A percentile compares a stretch with the other conserved stretches of the same genome.
Evolutionary conservation across 768 basidiomycete genomes (phyloP).

Genomic region (Suillus paluster): DNA sequence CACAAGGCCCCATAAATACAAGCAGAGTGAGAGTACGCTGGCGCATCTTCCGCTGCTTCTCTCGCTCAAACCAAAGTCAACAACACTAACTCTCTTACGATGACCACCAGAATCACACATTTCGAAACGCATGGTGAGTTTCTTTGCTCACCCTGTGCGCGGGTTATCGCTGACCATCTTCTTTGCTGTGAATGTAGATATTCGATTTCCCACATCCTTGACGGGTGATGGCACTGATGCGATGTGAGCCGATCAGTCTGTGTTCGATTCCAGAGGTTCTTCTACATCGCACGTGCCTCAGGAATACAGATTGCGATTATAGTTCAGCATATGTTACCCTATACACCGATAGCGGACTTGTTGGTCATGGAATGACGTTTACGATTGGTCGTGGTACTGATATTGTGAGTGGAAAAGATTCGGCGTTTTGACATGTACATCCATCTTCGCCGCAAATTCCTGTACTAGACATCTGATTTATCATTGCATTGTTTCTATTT

Average conservation of each 20-base stretch:
- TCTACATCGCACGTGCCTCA: slow-evolving; percentile 29
- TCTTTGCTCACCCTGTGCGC: neutral
- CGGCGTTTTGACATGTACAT: neutral
- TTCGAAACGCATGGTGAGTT: slow-evolving; percentile 61
- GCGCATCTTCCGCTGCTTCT: neutral
- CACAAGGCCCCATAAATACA: neutral
- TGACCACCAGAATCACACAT: slow-evolving; percentile 52
- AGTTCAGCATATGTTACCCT: slow-evolving; percentile 90
- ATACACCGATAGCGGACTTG: slow-evolving; percentile 68
- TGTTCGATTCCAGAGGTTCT: neutral
- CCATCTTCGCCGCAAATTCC: neutral
- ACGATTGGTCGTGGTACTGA: slow-evolving; percentile 96
- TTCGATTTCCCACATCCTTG: slow-evolving; percentile 90
- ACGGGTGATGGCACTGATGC: slow-evolving; percentile 94
- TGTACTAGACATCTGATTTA: neutral
- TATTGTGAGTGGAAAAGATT: slow-evolving; percentile 54
- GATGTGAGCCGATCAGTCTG: slow-evolving; percentile 57
- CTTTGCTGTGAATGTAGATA: slow-evolving; percentile 52
- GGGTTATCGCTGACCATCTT: slow-evolving; percentile 1
- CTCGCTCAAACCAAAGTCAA: neutral
- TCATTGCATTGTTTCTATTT: neutral
- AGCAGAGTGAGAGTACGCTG: neutral
- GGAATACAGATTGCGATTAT: slow-evolving; percentile 97
- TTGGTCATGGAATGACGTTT: slow-evolving; percentile 94
- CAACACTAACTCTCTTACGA: slow-evolving; percentile 7